Evolutionary conservation across 169 alveolate genomes (phyloP), one percentile per base, ranked within the genome.

Genomic region (Fabrea salina): DNA sequence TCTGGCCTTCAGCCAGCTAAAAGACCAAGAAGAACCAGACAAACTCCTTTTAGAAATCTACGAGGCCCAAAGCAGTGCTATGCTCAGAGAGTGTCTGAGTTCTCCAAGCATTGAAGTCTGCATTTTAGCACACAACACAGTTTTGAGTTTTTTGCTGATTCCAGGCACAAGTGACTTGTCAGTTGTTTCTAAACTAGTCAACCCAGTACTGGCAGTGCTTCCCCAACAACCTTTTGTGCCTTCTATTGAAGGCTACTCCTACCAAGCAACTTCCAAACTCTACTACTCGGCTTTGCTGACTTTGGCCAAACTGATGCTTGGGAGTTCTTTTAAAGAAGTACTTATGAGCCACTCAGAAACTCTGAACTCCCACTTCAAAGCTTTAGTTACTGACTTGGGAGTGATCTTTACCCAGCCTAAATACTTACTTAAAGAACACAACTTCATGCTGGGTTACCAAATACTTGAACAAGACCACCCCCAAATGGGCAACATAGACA

Each of bases 51-150:
- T 68, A 30, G 78, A 68, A 30, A 16, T 68, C 0, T 68, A 19
- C 30, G 78, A 68, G 44, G 78, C 78, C 16, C 61, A 68, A 30
- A 41, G n/a, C 7, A 68, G 78, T 43, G 61, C 78, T 1, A 27
- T 33, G 1, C 40, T 68, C 1, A 13, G 78, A 47, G 57, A 68
- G 37, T 19, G 25, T 40, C 8, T 68, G 19, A n/a, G 25, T n/a
- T 43, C 50, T 41, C 22, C 19, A 16, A 40, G 8, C 13, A 40
- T 47, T 16, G 67, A 68, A 11, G 7, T 68, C 8, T 37, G 39
- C 11, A 13, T 40, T 3, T 16, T 7, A 32, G 59, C 78, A 43
- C 8, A 19, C 16, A 32, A 27, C 11, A 30, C 44, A 22, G 37
- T 68, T n/a, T 22, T 16, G 4, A 11, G 44, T 2, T 68, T 68